Conservation (phyloP, 2,329 filamentous ascomycete species). For the Parasarocladium wereldwijsianum region DNA sequence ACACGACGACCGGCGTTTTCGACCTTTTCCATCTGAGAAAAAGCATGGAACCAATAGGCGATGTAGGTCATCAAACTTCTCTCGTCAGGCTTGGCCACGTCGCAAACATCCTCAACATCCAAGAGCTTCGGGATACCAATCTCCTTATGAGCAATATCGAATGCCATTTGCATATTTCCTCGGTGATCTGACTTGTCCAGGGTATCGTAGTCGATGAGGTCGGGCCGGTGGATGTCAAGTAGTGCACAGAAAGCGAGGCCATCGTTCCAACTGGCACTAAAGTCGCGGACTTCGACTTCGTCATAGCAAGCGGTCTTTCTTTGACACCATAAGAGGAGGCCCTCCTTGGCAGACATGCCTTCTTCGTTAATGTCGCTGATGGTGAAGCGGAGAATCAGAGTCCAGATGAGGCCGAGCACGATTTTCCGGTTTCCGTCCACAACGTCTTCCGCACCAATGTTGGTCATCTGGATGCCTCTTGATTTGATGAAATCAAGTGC, state of each 20-base stretch:
- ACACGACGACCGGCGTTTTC: constrained; percentile 93
- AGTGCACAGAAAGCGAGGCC: constrained; percentile 92
- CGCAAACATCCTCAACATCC: constrained; percentile 95
- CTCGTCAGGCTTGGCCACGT: constrained; percentile 91
- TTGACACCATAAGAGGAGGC: constrained; percentile 91
- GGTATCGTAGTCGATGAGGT: constrained; percentile 91
- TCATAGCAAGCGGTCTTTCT: constrained; percentile 97
- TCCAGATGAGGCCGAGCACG: constrained; percentile 95
- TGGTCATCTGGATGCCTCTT: constrained; percentile 89
- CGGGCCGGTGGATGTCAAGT: constrained; percentile 90
- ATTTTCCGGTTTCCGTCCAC: constrained; percentile 98
- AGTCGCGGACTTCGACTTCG: constrained; percentile 89
- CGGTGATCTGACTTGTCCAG: constrained; percentile 88
- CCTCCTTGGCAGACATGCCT: constrained; percentile 94
- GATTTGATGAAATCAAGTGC: constrained; percentile 87
- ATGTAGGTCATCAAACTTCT: constrained; percentile 98
- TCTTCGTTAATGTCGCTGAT: constrained; percentile 98
- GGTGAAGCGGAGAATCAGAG: constrained; percentile 90
- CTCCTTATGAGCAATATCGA: constrained; percentile 89
- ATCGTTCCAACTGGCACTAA: constrained; percentile 93
- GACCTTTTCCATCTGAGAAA: constrained; percentile 96
- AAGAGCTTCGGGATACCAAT: constrained; percentile 93
- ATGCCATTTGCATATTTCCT: constrained; percentile 95
- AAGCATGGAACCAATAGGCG: constrained; percentile 99
- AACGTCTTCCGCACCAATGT: constrained; percentile 95